Conservation (phyloP, 805 yeast species). For the Ogataea thermomethanolica region DNA sequence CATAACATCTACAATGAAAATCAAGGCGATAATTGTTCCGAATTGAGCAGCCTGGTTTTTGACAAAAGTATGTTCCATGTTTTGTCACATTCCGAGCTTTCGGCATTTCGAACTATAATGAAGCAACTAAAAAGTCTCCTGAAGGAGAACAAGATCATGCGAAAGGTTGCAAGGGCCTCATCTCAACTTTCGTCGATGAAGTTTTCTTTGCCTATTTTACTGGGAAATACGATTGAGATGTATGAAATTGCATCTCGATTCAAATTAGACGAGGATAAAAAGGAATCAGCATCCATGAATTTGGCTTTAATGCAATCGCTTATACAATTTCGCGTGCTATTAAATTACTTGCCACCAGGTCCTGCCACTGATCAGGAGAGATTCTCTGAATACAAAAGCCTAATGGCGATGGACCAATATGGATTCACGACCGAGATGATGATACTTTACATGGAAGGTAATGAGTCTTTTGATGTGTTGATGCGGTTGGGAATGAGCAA, state of each 20-base stretch:
- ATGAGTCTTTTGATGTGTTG: constrained; percentile 40
- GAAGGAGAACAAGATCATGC: constrained; percentile 16
- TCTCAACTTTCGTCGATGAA: constrained; percentile 12
- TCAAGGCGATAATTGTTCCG: constrained; percentile 30
- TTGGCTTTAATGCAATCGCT: constrained; percentile 38
- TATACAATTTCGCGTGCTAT: constrained; percentile 39
- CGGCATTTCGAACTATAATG: constrained; percentile 18
- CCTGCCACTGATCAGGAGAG: constrained; percentile 11
- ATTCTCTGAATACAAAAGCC: constrained; percentile 21
- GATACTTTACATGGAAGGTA: constrained; percentile 41
- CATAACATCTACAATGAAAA: constrained; percentile 26
- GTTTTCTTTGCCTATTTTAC: constrained; percentile 23
- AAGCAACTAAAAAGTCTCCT: constrained; percentile 21
- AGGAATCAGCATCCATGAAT: constrained; percentile 16
- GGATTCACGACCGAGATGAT: constrained; percentile 40
- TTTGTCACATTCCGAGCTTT: constrained; percentile 20
- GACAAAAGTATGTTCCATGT: constrained; percentile 26
- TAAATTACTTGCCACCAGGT: constrained; percentile 22
- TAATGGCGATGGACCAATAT: constrained; percentile 30
- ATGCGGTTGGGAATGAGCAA: constrained; percentile 25
- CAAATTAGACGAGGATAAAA: constrained; percentile 21
- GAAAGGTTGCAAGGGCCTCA: constrained; percentile 12
- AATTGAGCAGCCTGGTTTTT: constrained; percentile 28
- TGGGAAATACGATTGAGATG: constrained; percentile 53
- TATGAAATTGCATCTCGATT: constrained; percentile 56